Percentiles rank a stretch among this genome's conserved stretches.
phyloP scores from a whole-genome alignment of 2,329 filamentous ascomycete genomes.

The Sporothrix luriei region DNA sequence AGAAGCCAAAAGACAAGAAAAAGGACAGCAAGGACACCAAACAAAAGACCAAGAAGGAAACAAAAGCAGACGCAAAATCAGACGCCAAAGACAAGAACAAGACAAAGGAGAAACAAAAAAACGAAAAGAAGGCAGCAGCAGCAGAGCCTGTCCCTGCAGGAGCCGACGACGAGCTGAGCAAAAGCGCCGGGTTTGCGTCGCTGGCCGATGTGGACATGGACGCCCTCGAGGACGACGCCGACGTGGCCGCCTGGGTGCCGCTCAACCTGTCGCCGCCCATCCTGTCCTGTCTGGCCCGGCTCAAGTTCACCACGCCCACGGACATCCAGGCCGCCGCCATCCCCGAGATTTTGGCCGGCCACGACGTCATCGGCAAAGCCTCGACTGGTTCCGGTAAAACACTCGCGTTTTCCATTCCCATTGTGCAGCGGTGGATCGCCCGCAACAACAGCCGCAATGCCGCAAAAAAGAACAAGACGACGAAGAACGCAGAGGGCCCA shows the following conservation, averaged over 20 bases:
- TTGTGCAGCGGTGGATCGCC: slow-evolving; percentile 77
- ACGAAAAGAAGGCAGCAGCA: not conserved
- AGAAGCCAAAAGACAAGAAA: too few species aligned
- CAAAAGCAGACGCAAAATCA: slow-evolving; percentile 33
- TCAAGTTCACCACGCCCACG: slow-evolving; percentile 81
- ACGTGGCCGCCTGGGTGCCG: slow-evolving; percentile 77
- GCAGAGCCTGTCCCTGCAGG: slow-evolving; percentile 31
- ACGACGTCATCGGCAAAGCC: slow-evolving; percentile 93
- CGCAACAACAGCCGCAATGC: slow-evolving; percentile 39
- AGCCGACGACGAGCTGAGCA: slow-evolving; percentile 47
- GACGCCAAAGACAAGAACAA: slow-evolving; percentile 25
- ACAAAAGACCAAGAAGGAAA: slow-evolving; percentile 29
- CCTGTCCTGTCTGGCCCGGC: slow-evolving; percentile 71
- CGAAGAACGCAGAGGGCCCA: not conserved
- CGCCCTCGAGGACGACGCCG: slow-evolving; percentile 58
- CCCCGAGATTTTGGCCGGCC: slow-evolving; percentile 77
- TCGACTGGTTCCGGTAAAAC: slow-evolving; percentile 97
- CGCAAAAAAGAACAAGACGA: slow-evolving; percentile 35
- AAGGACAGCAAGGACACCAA: not conserved
- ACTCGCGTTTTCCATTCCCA: slow-evolving; percentile 89
- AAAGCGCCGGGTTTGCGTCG: slow-evolving; percentile 57
- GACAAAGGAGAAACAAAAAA: not conserved
- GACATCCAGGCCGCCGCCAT: slow-evolving; percentile 79
- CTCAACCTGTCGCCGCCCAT: slow-evolving; percentile 73
- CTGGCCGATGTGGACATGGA: slow-evolving; percentile 53